Base-by-base conservation (phyloP, 2,329 filamentous ascomycete genomes). In the Gliomastix tumulicola region DNA sequence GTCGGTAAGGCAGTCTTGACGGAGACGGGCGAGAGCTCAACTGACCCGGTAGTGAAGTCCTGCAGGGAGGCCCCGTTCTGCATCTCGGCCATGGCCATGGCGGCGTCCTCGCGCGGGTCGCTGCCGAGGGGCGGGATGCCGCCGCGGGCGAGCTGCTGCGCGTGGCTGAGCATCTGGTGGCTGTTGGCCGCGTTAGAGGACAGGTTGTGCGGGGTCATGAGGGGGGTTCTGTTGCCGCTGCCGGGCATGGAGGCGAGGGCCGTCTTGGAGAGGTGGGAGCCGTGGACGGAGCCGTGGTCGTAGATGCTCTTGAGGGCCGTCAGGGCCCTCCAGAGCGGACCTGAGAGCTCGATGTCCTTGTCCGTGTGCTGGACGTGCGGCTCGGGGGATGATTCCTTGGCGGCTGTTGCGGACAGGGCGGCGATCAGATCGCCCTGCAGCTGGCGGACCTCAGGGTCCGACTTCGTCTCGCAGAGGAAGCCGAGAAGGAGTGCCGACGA, bases 261-360 rank as follows among this genome's bases (percentile, higher is more conserved):
- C 22, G 77, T 72, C 32, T 65, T 63, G 49, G 70, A 74, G 13
- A 70, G 53, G n/a, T 57, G 55, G 0, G 64, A 60, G 5, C 71
- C 74, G 12, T 70, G 62, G 11, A 81, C 62, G 36, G 68, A 71
- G 3, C 78, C 78, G 53, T 82, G 75, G 48, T 81, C 76, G 49
- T 82, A 82, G 3, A 82, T 82, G 47, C 79, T 81, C 45, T 69
- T 76, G 21, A 82, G 60, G 0, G 78, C 78, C 6, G 68, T 70
- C 19, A 82, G 58, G 1, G 78, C 78, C 37, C 78, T 63, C 38
- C 71, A 79, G 3, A 82, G 54, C 2, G 78, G 78, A 0, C 78
- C 78, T 0, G 74, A 79, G 3, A 79, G 63, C 46, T 79, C 75
- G 34, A 79, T 79, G 31, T 80, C 74, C 45, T 70, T 74, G 47